Percentiles rank a stretch among this genome's conserved stretches.
Evolutionary conservation across 495 filamentous ascomycete genomes (phyloP).

Genomic region (Aspergillus baeticus): DNA sequence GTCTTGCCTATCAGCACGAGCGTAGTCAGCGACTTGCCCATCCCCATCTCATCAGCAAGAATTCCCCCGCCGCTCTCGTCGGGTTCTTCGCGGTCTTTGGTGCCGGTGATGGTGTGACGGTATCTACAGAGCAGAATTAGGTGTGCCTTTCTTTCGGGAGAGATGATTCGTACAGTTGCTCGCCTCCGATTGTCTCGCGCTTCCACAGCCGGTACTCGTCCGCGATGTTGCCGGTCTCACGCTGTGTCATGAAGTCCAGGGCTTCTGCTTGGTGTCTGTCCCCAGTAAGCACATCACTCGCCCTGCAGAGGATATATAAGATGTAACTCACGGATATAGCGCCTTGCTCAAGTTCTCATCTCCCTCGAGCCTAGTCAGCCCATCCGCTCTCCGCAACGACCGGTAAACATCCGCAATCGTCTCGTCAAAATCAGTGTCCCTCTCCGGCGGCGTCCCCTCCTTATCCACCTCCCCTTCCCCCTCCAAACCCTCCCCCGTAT

Average conservation of each 20-base stretch:
- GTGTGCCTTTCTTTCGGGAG: too few species aligned
- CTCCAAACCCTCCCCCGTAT: background rate
- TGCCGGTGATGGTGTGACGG: background rate
- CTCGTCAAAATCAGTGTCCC: conserved; percentile 1
- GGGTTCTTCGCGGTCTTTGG: background rate
- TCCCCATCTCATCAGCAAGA: conserved; percentile 9
- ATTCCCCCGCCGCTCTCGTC: conserved; percentile 4
- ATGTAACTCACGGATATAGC: conserved; percentile 2
- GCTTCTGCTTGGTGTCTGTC: conserved; percentile 7
- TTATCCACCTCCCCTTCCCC: background rate
- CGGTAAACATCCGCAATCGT: conserved; percentile 4
- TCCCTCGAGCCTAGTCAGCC: background rate
- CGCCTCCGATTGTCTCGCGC: background rate
- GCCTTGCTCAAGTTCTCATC: background rate
- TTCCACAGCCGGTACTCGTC: conserved; percentile 4
- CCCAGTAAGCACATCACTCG: background rate
- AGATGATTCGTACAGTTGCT: background rate
- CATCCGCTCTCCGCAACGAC: background rate
- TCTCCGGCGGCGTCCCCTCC: background rate
- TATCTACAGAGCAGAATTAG: background rate
- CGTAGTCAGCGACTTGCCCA: conserved; percentile 7
- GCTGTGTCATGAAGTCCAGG: conserved; percentile 1
- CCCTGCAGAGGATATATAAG: background rate
- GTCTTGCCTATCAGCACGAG: conserved; percentile 3
- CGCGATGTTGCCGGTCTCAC: conserved; percentile 3